Conservation (phyloP, 495 filamentous ascomycete species). For the Penicillium cinerascens region DNA sequence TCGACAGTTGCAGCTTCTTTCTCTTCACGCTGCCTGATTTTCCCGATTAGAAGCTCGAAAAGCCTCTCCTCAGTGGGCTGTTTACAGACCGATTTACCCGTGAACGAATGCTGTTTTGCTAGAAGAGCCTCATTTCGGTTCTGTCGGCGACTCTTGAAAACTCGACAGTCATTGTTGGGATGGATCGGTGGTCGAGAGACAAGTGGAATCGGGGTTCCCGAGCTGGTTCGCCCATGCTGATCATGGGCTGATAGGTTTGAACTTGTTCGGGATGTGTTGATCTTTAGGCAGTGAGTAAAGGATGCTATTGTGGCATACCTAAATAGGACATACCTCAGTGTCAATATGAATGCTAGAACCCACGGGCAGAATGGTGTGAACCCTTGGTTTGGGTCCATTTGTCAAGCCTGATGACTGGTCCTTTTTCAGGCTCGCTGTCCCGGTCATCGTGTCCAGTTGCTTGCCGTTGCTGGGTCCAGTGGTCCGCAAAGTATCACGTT, state of each 20-base stretch:
- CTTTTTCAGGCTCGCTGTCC: background rate
- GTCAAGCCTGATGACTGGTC: background rate
- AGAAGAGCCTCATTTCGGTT: conserved; percentile 5
- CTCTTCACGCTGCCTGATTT: conserved; percentile 35
- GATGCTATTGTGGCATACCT: background rate
- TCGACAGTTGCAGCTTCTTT: conserved; percentile 21
- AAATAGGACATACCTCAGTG: background rate
- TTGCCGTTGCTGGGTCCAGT: background rate
- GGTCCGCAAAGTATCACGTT: background rate
- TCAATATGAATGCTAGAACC: background rate
- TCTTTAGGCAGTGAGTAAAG: background rate
- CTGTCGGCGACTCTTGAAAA: conserved; percentile 15
- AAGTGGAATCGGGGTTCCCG: background rate
- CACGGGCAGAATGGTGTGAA: background rate
- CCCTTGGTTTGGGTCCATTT: background rate
- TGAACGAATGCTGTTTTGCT: background rate
- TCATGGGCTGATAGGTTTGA: background rate
- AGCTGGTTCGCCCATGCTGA: background rate
- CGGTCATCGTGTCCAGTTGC: background rate
- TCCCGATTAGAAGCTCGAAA: conserved; percentile 36
- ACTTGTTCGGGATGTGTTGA: background rate
- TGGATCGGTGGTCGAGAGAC: background rate
- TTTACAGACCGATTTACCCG: background rate
- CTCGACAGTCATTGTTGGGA: conserved; percentile 5
- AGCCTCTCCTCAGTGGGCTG: conserved; percentile 32